Evolutionary conservation across 2,329 filamentous ascomycete species (phyloP).

Genomic region (Hypoxylon rubiginosum): DNA sequence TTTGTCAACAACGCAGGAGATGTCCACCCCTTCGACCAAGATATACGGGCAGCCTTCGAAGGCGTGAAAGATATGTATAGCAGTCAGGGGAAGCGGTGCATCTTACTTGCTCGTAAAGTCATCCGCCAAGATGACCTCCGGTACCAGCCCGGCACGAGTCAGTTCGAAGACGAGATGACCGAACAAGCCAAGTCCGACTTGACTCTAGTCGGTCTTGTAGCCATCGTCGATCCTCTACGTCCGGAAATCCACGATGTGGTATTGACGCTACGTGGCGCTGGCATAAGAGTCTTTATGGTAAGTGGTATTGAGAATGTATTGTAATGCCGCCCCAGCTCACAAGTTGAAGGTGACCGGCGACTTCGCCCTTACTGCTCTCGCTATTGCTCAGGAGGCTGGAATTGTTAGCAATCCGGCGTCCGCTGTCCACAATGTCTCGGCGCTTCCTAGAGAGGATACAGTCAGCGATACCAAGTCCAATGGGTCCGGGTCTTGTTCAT

Average conservation of each 20-base stretch:
- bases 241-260: conserved; percentile 78
- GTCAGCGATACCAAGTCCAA: conserved; percentile 45
- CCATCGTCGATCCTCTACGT: conserved; percentile 83
- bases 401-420: conserved; percentile 70
- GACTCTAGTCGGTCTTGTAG: conserved; percentile 79
- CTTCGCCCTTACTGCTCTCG: conserved; percentile 79
- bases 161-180: conserved; percentile 70
- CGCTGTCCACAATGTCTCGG: conserved; percentile 66
- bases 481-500: conserved; percentile 53
- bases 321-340: neutral
- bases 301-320: conserved; percentile 10
- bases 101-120: conserved; percentile 74
- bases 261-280: conserved; percentile 74
- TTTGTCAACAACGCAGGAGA: conserved; percentile 70
- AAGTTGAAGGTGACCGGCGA: conserved; percentile 75
- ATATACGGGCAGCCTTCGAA: conserved; percentile 64
- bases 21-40: conserved; percentile 62
- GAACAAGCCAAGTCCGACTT: conserved; percentile 73
- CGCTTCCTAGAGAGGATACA: conserved; percentile 59
- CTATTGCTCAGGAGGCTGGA: conserved; percentile 79
- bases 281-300: conserved; percentile 83
- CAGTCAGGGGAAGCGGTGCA: conserved; percentile 74
- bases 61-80: conserved; percentile 77
- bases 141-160: conserved; percentile 58
- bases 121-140: conserved; percentile 59